phyloP scores from a whole-genome alignment of 2,329 filamentous ascomycete species.

The Calycina marina region DNA sequence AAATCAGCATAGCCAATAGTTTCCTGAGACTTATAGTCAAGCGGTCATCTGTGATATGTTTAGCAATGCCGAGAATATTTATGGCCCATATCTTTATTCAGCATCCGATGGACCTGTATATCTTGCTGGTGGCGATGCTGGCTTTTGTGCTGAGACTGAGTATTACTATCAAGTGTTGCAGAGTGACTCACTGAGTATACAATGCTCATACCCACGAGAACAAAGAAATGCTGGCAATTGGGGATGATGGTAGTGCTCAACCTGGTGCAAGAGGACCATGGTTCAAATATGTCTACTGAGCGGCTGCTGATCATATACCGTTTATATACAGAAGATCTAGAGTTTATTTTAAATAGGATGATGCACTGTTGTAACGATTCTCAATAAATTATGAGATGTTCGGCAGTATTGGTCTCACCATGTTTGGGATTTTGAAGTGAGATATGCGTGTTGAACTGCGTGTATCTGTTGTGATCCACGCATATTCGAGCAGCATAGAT shows the following conservation, averaged over 20 bases:
- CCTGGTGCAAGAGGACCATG: slow-evolving; percentile 1
- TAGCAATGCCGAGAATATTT: slow-evolving; percentile 21
- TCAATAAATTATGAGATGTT: too few relatives aligned
- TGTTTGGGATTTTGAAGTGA: too few relatives aligned
- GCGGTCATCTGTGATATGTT: slow-evolving; percentile 19
- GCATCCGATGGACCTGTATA: slow-evolving; percentile 23
- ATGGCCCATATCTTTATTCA: slow-evolving; percentile 23
- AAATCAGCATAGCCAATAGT: slow-evolving; percentile 22
- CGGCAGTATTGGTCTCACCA: too few relatives aligned
- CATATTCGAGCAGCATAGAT: too few relatives aligned
- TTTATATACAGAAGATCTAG: too few relatives aligned
- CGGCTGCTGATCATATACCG: too few relatives aligned
- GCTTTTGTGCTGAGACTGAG: slow-evolving; percentile 22
- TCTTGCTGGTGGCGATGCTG: slow-evolving; percentile 21
- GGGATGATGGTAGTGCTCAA: slow-evolving; percentile 5
- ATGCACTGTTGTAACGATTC: too few relatives aligned
- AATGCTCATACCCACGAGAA: slow-evolving; percentile 23
- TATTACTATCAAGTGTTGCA: neutral
- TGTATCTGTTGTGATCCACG: too few relatives aligned
- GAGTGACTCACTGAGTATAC: neutral
- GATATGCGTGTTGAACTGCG: too few relatives aligned
- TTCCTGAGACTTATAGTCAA: slow-evolving; percentile 23
- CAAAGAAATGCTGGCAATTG: slow-evolving; percentile 17
- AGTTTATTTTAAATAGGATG: too few relatives aligned
- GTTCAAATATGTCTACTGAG: slow-evolving; percentile 8